Base-by-base conservation (phyloP, 202 grass and related monocot species). In the Elaeis oleifera region DNA sequence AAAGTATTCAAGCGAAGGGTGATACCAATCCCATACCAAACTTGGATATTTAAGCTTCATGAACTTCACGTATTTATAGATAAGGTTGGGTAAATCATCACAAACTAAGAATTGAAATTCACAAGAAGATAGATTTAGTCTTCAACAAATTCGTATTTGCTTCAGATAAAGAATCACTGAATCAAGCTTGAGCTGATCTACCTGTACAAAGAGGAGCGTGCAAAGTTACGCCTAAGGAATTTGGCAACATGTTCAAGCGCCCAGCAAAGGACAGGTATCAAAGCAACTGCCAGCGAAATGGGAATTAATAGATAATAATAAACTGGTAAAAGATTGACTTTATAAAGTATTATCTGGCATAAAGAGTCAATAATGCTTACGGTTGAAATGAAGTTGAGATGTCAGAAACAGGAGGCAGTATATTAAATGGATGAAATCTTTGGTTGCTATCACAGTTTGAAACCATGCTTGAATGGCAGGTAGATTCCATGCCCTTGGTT, bases 241-340 rank as follows among this genome's bases (percentile, higher is more conserved):
- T 78, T 94, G 64, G 88, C 67, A 23, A 89, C 85, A 79, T 85
- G 88, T 64, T 89, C 83, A 23, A 94, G 80, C 14, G 88, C 85
- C 95, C 95, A 99, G 50, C 89, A 86, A 70, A 94, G 80, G 61
- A 87, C 83, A 31, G 95, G 88, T 66, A 99, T 76, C 83, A 94
- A 78, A 78, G 78, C 85, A 94, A 94, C 95, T 99, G 88, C 29
- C 28, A 79, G 36, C 68, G 76, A 83, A 76, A 49, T 71, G 36
- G 5, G 71, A 25, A 53, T 58, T 17, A 63, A 16, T 36, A 53
- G 14, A 27, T 13, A 51, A 16, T 65, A 61, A 78, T 70, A 53
- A 51, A 29, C 21, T 36, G 6, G 32, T 36, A 36, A 36, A 28
- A 36, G 7, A 36, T 36, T 11, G 32, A 11, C 32, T 36, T 36